Conservation (phyloP, 2,329 filamentous ascomycete species). For the Domatiomyces catenatus region DNA sequence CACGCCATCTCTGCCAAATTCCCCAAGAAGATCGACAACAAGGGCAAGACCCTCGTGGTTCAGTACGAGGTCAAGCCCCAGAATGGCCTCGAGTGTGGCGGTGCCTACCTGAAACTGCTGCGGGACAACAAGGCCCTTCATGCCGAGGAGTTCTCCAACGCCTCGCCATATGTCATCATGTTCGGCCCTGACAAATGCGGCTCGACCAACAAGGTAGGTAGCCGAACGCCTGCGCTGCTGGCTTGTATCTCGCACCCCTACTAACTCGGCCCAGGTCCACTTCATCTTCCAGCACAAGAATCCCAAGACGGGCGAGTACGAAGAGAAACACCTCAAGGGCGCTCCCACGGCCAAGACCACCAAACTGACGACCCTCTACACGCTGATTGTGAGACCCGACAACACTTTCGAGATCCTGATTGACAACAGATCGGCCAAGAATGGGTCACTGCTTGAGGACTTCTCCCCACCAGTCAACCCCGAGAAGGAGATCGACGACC, state of each 20-base stretch:
- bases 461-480: conserved; percentile 92
- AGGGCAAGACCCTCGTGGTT: conserved; percentile 89
- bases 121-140: conserved; percentile 95
- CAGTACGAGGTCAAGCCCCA: conserved; percentile 99
- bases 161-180: conserved; percentile 98
- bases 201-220: conserved; percentile 83
- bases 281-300: conserved; percentile 99
- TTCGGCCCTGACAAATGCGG: conserved; percentile 99
- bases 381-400: conserved; percentile 88
- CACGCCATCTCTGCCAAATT: conserved; percentile 99
- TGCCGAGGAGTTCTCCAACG: conserved; percentile 94
- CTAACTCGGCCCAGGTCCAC: conserved; percentile 36
- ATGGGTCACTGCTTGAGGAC: conserved; percentile 83
- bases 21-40: conserved; percentile 90
- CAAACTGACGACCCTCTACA: conserved; percentile 92
- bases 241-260: not conserved
- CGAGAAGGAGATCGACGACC: conserved; percentile 81
- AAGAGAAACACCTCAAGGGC: conserved; percentile 92
- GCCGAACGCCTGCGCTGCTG: not conserved
- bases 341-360: conserved; percentile 73
- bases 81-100: conserved; percentile 91
- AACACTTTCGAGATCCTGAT: conserved; percentile 89
- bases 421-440: conserved; percentile 76
- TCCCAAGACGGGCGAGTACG: conserved; percentile 97
- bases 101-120: conserved; percentile 97